Evolutionary conservation across 2,329 filamentous ascomycete genomes (phyloP), one percentile per base, ranked within the genome.

Genomic region (Drechslerella coelobrocha): DNA sequence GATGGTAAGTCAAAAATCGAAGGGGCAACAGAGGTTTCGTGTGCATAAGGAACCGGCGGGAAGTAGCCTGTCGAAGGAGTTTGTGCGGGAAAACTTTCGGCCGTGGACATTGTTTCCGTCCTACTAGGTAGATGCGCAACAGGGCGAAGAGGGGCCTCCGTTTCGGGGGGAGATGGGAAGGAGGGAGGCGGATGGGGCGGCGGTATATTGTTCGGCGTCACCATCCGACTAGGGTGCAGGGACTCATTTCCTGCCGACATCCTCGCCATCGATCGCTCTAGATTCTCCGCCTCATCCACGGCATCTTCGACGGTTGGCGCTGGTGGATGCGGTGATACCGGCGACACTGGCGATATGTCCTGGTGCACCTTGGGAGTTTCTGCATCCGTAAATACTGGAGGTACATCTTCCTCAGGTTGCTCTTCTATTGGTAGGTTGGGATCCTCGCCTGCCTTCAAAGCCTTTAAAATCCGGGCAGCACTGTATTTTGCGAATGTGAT

Each of bases 401-500:
- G 77, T 43, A 78, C 77, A 21, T 79, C 77, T 19, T 81, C 81
- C 45, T 83, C 82, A 19, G 79, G 76, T n/a, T 29, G 19, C 24
- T 62, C 57, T 27, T 69, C 65, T 29, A 81, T 79, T 7, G 81
- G 78, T 61, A 89, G 86, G 79, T 99, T 99, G 2, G 94, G 94
- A 77, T 99, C 92, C 74, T 90, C 88, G 59, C 92, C 92, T 41
- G 92, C 90, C 77, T 92, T 94, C 76, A 97, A 85, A 9, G 94
- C 94, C 79, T 91, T 96, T 14, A 90, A 83, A 77, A 99, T 99
- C 65, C 94, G 86, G 34, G 93, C 82, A 1, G 93, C 92, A 78
- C 97, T 95, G 84, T 91, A 99, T 79, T 97, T 99, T 43, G 93
- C 92, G 78, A 91, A 99, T 78, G 95, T 97, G 80, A 93, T 91